A percentile compares a stretch with the other conserved stretches of the same genome.
These are phyloP conservation scores for Epichloe gansuensis DNA, from an alignment of 2,329 filamentous ascomycete genomes.

Conservation along the genomic window DNA sequence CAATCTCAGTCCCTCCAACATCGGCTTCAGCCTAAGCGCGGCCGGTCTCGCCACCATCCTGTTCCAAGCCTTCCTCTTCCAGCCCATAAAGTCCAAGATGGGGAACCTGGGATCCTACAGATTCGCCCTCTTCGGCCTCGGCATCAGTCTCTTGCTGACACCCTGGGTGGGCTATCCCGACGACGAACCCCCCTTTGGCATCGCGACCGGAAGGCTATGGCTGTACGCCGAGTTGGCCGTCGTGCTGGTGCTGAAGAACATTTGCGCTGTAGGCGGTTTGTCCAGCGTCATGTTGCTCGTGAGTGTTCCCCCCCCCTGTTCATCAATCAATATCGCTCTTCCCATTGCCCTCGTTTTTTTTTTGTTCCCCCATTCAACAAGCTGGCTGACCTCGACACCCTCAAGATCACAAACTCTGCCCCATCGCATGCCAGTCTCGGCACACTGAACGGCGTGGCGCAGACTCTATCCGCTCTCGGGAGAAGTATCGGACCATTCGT, in stretches of 20 bases:
- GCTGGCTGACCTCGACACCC: neutral
- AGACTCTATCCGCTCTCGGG: slow-evolving; percentile 83
- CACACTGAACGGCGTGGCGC: slow-evolving; percentile 83
- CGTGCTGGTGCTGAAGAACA: slow-evolving; percentile 76
- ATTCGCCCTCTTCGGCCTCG: slow-evolving; percentile 63
- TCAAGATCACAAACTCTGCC: slow-evolving; percentile 81
- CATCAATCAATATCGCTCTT: neutral
- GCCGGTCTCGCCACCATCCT: slow-evolving; percentile 75
- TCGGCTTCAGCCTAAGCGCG: slow-evolving; percentile 74
- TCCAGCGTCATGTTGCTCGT: slow-evolving; percentile 82
- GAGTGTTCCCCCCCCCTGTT: slow-evolving; percentile 20
- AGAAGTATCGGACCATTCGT: slow-evolving; percentile 80
- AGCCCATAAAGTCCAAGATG: slow-evolving; percentile 60
- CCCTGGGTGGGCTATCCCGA: slow-evolving; percentile 77
- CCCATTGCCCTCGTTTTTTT: neutral
- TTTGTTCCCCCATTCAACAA: no score
- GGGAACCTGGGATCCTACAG: slow-evolving; percentile 83
- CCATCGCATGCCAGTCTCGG: slow-evolving; percentile 77
- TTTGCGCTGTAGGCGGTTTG: slow-evolving; percentile 77
- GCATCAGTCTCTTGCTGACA: slow-evolving; percentile 72
- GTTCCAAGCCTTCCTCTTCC: slow-evolving; percentile 81
- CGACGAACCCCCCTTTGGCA: slow-evolving; percentile 36
- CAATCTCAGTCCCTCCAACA: slow-evolving; percentile 60
- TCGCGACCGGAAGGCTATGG: slow-evolving; percentile 52
- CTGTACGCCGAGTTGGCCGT: slow-evolving; percentile 70